A percentile compares a stretch with the other conserved stretches of the same genome.
Evolutionary conservation across 1,284 basidiomycete species (phyloP).

Genomic region (Ceratobasidium sp.): DNA sequence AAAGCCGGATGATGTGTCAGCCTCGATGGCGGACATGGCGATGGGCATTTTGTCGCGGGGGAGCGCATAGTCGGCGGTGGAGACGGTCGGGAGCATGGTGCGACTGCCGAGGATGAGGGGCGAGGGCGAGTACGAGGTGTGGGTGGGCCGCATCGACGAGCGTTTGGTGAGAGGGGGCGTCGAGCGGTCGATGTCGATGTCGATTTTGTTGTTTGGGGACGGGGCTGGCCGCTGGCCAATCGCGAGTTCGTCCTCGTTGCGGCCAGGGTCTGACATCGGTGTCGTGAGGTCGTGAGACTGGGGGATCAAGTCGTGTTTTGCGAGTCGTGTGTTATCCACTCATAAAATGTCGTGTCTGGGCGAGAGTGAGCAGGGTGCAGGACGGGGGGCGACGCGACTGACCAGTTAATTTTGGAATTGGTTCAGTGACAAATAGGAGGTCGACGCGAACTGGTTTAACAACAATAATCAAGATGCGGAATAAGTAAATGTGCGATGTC

Average conservation of each 20-base stretch:
- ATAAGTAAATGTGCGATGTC: constrained; percentile 34
- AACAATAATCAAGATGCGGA: constrained; percentile 37
- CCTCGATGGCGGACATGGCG: constrained; percentile 37
- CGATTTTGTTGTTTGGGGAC: constrained; percentile 20
- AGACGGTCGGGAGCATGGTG: constrained; percentile 13
- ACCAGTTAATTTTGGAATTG: constrained; percentile 21
- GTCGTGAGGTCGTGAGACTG: constrained; percentile 20
- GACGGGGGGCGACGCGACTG: neutral
- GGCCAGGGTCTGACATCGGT: constrained; percentile 25
- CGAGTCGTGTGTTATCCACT: neutral
- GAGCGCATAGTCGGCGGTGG: constrained; percentile 6
- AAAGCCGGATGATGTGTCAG: constrained; percentile 36
- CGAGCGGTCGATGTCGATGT: constrained; percentile 20
- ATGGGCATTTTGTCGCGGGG: constrained; percentile 19
- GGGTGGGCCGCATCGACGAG: constrained; percentile 18
- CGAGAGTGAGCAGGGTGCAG: neutral
- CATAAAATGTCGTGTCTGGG: constrained; percentile 25
- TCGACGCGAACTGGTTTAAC: constrained; percentile 4
- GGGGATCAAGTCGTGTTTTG: neutral
- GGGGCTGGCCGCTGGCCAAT: neutral
- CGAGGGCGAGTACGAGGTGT: constrained; percentile 29
- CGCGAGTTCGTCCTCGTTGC: constrained; percentile 25
- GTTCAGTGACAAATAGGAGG: neutral
- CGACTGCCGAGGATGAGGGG: constrained; percentile 35
- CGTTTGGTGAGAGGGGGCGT: constrained; percentile 33